Evolutionary conservation across 2,329 filamentous ascomycete species (phyloP), one percentile per base, ranked within the genome.

Genomic region (Alternaria metachromatica): DNA sequence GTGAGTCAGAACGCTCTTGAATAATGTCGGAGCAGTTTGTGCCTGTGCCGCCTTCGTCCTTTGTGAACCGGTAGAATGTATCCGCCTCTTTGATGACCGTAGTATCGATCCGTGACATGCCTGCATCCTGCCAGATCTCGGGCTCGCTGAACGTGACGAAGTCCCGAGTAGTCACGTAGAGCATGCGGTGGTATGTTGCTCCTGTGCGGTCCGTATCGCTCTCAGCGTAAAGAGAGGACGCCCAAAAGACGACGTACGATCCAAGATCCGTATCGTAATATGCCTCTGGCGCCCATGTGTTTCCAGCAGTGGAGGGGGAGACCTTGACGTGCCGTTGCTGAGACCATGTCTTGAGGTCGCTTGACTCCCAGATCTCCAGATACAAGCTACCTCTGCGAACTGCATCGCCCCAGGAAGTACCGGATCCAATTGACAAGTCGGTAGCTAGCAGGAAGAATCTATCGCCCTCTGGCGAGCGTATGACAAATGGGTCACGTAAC

Each of bases 1-100:
- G 72, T 1, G 75, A 77, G 1, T 74, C 60, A 0, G 84, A 85
- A 30, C 80, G 81, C 66, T 87, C 85, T 62, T 87, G 81, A 20
- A 87, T 87, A 23, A 87, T 87, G 46, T 87, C 86, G 3, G 76
- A 78, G 68, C 86, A 87, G 2, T 85, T 85, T 0, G 84, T 86
- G 1, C 75, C 78, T 5, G 74, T 79, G 2, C 80, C 83, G 0
- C 84, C 84, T 59, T 87, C 85, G 45, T 87, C 85, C 61, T 87
- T 87, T 18, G 85, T 87, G 69, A 87, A 87, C 10, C 86, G 84
- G 68, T 86, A 85, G 70, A 84, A 87, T 0, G 72, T 73, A 11
- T 73, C 72, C 2, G 78, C 78, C 0, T 80, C 80, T 56, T 84
- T 77, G 13, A 87, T 70, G 0, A 87, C 83, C 0, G 85, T 87